Conservation (phyloP, 495 filamentous ascomycete species). For the Letharia lupina region DNA sequence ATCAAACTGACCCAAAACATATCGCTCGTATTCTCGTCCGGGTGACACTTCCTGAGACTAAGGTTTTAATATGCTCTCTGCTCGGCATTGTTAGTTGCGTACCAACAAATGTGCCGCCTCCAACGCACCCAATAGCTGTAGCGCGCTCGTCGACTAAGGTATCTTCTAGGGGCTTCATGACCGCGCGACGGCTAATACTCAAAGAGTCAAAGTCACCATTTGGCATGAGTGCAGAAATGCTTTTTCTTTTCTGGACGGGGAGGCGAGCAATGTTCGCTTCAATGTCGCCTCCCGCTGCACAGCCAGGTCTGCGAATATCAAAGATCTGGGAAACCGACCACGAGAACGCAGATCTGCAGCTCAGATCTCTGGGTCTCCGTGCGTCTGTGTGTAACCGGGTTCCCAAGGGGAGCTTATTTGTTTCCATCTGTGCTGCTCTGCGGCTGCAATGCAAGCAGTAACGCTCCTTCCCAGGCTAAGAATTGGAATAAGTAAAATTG, state of each 20-base stretch:
- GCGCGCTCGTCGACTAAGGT: background rate
- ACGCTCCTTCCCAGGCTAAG: conserved; percentile 9
- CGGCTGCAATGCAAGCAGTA: conserved; percentile 15
- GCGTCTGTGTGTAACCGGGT: conserved; percentile 10
- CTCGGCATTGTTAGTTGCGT: background rate
- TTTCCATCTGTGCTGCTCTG: background rate
- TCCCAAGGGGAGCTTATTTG: conserved; percentile 8
- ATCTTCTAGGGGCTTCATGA: background rate
- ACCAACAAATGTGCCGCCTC: background rate
- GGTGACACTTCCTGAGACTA: background rate
- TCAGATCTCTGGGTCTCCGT: conserved; percentile 5
- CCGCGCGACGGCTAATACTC: conserved; percentile 1
- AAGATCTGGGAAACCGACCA: background rate
- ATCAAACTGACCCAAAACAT: background rate
- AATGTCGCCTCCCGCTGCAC: conserved; percentile 13
- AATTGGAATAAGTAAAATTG: background rate
- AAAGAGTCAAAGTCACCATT: background rate
- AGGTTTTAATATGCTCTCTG: background rate
- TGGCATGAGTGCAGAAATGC: background rate
- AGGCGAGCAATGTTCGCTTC: background rate
- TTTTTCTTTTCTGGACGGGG: background rate
- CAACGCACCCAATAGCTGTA: background rate
- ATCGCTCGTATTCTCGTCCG: background rate
- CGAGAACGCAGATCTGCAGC: conserved; percentile 12
- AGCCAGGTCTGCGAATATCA: conserved; percentile 9